These are phyloP conservation scores for Ambrosiella xylebori DNA, from an alignment of 2,329 filamentous ascomycete species.

Conservation along the genomic window DNA sequence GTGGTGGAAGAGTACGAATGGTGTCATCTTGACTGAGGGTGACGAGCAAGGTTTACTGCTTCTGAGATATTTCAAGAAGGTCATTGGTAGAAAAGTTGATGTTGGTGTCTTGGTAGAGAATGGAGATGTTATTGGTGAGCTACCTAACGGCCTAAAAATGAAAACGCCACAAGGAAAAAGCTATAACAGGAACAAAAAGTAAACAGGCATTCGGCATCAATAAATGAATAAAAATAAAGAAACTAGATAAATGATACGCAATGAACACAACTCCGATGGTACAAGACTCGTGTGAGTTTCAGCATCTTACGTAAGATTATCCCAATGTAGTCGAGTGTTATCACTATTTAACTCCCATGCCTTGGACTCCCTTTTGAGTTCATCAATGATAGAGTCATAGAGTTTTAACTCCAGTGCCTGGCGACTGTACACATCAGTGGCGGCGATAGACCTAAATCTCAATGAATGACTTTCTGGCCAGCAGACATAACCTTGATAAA, in stretches of 20 bases:
- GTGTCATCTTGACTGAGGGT: slow-evolving; percentile 50
- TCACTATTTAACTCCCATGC: no score
- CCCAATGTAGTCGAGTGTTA: no score
- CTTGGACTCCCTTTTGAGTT: no score
- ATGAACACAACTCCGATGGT: no score
- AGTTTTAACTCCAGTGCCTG: no score
- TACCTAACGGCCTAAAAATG: slow-evolving; percentile 42
- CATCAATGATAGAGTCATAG: no score
- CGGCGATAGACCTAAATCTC: no score
- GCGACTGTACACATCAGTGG: no score
- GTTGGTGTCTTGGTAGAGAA: slow-evolving; percentile 53
- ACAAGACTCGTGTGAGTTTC: no score
- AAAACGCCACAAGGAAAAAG: slow-evolving; percentile 30
- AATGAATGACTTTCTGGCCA: no score
- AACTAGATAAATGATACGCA: not conserved
- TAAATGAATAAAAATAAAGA: slow-evolving; percentile 8
- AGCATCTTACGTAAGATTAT: no score
- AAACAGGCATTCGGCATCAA: not conserved
- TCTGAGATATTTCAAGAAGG: slow-evolving; percentile 51
- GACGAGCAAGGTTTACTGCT: slow-evolving; percentile 44
- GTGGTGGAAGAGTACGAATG: slow-evolving; percentile 70
- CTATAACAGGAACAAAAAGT: slow-evolving; percentile 16
- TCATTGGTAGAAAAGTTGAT: slow-evolving; percentile 42
- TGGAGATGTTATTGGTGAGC: slow-evolving; percentile 47
- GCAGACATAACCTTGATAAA: not conserved